Evolutionary conservation across 192 early-diverging fungal genomes (phyloP).

Genomic region (Coemansia furcata): DNA sequence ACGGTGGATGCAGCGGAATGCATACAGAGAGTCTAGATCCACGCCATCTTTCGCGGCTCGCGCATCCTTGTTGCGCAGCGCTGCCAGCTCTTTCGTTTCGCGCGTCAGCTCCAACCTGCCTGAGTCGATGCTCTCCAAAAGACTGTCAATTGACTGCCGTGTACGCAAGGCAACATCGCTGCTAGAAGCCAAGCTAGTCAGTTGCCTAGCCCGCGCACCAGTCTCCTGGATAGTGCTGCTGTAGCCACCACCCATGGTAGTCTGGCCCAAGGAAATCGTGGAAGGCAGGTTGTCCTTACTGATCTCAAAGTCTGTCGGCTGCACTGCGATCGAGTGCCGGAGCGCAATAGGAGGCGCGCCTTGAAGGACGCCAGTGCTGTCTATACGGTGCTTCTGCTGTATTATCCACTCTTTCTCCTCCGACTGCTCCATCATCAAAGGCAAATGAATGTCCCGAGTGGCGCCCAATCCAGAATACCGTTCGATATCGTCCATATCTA

Average conservation of each 20-base stretch:
- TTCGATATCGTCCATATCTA: constrained; percentile 10
- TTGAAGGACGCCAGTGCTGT: neutral
- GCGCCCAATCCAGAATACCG: constrained; percentile 38
- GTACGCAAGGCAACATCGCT: neutral
- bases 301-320: neutral
- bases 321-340: constrained; percentile 15
- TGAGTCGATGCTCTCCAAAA: neutral
- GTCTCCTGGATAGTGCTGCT: neutral
- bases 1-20: constrained; percentile 49
- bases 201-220: neutral
- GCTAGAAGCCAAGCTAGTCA: neutral
- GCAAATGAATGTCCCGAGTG: constrained; percentile 11
- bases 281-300: neutral
- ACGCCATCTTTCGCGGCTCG: constrained; percentile 25
- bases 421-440: constrained; percentile 32
- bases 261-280: neutral
- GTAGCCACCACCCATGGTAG: neutral
- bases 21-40: constrained; percentile 42
- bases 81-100: constrained; percentile 32
- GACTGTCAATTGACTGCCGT: constrained; percentile 8
- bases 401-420: constrained; percentile 40
- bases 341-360: neutral
- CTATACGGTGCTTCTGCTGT: neutral
- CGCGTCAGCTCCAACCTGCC: constrained; percentile 36
- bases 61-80: constrained; percentile 44